Evolutionary conservation across 2,329 filamentous ascomycete species (phyloP), one percentile per base, ranked within the genome.

Genomic region (Hortaea sp.): DNA sequence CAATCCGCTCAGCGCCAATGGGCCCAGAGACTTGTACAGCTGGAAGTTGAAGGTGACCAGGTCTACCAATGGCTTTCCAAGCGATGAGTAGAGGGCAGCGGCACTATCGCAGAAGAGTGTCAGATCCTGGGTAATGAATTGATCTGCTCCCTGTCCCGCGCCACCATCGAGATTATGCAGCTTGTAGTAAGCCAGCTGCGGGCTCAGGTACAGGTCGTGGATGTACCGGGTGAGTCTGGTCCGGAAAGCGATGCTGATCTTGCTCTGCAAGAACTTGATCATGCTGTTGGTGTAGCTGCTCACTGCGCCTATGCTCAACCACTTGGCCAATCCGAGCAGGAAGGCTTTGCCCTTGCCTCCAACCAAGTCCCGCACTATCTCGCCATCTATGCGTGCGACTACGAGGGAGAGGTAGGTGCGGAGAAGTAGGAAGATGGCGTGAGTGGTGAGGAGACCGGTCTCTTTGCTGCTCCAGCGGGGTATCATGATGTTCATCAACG

Each of bases 61-160:
- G 63, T 98, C 92, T n/a, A 98, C 87, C 54, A 95, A 81, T 0
- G 92, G 92, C 65, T 98, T 98, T n/a, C 92, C 92, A 3, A 98
- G 74, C 0, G 89, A 95, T 1, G 92, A 97, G 69, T 97, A 98
- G 5, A 98, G 71, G 20, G 88, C 87, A 11, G 92, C 89, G 1
- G 92, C 90, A 3, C 89, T 83, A 7, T 87, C 85, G 63, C 94
- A 98, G 70, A 98, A 98, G 1, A 95, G 74, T 0, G 92, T 97
- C 30, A 98, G 74, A 64, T 98, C 92, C 63, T 97, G 90, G 0
- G 92, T 97, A 61, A 98, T 97, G 66, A 89, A 97, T 60, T 98
- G 92, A 60, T 98, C 92, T 7, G 89, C 88, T 10, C 87, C 84
- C 61, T 94, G 86, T 1, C 88, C 90, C 35, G 97, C 81, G 1